Evolutionary conservation across 108 stramenopile genomes (phyloP), one percentile per base, ranked within the genome.

Genomic region (Chaetoceros muelleri): DNA sequence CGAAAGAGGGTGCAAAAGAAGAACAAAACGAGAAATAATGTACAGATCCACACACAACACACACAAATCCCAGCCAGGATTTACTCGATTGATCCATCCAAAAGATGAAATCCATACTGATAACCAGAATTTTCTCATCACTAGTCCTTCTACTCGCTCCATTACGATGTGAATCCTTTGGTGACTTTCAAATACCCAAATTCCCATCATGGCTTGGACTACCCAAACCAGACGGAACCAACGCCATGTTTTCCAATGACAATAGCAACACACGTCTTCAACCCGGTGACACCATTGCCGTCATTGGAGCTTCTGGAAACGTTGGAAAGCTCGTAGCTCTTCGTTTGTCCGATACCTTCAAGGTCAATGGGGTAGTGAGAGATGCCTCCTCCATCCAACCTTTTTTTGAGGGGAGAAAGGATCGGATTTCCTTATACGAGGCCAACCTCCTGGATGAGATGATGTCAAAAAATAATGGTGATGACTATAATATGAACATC

Each of bases 271-370:
- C 34, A 16, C 13, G 13, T 2, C 57, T 72, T 1, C 56, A 67
- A 52, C 59, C 73, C 22, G 77, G 77, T 48, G 72, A 74, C 55
- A 71, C 70, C 3, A 58, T 79, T 21, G 64, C 70, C 3, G 77
- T 79, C n/a, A 55, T 79, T 7, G 77, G 77, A 17, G 73, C 66
- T 13, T 61, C 67, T 22, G 73, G 73, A 26, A 71, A 71, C 26
- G 72, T 79, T 2, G 77, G 77, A 28, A 70, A 79, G 48, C 61
- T 79, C 23, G 77, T 79, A 8, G 66, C 74, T 2, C 53, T 62
- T 20, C 75, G 74, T 24, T 51, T 80, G 20, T 55, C 67, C 0
- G 71, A 66, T 30, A 61, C 55, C 13, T 72, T 61, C 61, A 49
- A 62, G 30, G 78, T 79, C 28, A 63, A 71, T 34, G 73, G 67